phyloP scores from a whole-genome alignment of 352 stramenopile species.

The Hyaloperonospora arabidopsidis region DNA sequence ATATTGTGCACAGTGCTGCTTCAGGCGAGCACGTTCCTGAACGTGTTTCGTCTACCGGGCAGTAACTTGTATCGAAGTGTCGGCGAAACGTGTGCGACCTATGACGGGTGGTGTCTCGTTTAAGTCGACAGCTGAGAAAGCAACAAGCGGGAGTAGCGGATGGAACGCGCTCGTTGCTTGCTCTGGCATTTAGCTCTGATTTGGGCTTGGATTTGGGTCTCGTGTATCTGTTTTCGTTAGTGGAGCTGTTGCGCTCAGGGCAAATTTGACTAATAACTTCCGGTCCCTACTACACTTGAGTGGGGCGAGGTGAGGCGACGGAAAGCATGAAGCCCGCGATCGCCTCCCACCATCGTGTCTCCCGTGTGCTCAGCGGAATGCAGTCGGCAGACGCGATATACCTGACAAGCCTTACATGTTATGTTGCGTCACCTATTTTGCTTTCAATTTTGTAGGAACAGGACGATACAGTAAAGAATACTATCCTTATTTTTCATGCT shows the following conservation, averaged over 20 bases:
- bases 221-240: constrained; percentile 21
- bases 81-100: constrained; percentile 21
- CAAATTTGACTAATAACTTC: constrained; percentile 26
- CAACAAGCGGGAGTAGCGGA: constrained; percentile 13
- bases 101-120: constrained; percentile 19
- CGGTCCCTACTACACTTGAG: constrained; percentile 10
- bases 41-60: constrained; percentile 16
- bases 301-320: constrained; percentile 20
- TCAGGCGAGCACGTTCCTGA: constrained; percentile 16
- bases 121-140: constrained; percentile 4
- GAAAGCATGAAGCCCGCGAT: constrained; percentile 21
- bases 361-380: constrained; percentile 26
- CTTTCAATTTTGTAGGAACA: constrained; percentile 15
- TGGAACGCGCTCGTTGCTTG: constrained; percentile 16
- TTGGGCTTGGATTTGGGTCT: constrained; percentile 22
- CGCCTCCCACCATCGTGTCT: constrained; percentile 15
- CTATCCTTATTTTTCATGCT: constrained; percentile 13
- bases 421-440: constrained; percentile 2
- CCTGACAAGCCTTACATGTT: constrained; percentile 22
- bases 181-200: constrained; percentile 9
- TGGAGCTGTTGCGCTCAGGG: constrained; percentile 27
- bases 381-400: constrained; percentile 21
- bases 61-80: constrained; percentile 30
- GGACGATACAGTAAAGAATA: constrained; percentile 35
- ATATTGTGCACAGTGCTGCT: constrained; percentile 43